phyloP scores from a whole-genome alignment of 228 moss, liverwort and hornwort genomes.

The Sphagnum magellanicum region DNA sequence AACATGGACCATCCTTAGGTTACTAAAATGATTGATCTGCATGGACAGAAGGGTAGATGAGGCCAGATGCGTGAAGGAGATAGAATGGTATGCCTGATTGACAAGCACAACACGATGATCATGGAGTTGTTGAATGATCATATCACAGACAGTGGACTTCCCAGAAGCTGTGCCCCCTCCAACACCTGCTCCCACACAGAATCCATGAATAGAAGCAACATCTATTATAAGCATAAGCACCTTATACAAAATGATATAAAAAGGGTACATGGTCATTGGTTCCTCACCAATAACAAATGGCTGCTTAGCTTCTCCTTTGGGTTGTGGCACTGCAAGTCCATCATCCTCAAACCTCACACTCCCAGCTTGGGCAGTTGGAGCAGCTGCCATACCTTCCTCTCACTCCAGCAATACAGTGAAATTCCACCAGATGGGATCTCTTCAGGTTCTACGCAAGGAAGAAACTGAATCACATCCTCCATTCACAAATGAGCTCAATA shows the following conservation, averaged over 20 bases:
- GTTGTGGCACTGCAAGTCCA: slow-evolving; percentile 32
- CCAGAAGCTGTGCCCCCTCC: slow-evolving; percentile 39
- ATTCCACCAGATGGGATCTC: no score
- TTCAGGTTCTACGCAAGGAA: no score
- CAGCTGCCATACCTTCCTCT: no score
- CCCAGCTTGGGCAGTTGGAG: no score
- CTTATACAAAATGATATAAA: not conserved
- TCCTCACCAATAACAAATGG: slow-evolving; percentile 34
- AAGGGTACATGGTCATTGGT: not conserved
- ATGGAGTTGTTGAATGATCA: slow-evolving; percentile 44
- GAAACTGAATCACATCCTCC: no score
- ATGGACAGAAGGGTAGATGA: no score
- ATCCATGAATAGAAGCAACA: not conserved
- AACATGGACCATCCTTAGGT: no score
- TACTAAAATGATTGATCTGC: no score
- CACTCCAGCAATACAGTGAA: no score
- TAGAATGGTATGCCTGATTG: slow-evolving; percentile 10
- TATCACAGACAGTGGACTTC: slow-evolving; percentile 38
- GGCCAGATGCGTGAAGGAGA: not conserved
- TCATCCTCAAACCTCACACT: slow-evolving; percentile 2
- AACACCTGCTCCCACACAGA: slow-evolving; percentile 10
- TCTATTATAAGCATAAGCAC: not conserved
- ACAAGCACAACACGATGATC: slow-evolving; percentile 39
- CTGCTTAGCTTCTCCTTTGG: slow-evolving; percentile 31
- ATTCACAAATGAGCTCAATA: no score